phyloP scores from a whole-genome alignment of 441 rosid species.

The Populus hybrid region DNA sequence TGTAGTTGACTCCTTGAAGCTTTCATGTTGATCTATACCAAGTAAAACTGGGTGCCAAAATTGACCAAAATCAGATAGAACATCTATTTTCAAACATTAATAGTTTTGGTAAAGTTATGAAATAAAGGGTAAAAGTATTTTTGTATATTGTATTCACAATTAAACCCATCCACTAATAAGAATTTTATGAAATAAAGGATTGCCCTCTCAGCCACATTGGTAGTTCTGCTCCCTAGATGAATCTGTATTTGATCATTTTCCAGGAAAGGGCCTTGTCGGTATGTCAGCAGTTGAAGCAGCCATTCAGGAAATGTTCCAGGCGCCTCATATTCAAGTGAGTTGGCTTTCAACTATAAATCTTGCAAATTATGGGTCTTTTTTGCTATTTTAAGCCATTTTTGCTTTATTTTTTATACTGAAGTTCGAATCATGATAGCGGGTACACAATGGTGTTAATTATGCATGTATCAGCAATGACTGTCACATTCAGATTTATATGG shows the following conservation, averaged over 20 bases:
- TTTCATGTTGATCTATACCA: background rate
- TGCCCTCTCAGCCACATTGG: background rate
- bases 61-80: background rate
- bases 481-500: background rate
- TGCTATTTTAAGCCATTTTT: background rate
- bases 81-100: background rate
- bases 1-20: background rate
- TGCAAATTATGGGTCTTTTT: background rate
- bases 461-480: background rate
- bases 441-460: background rate
- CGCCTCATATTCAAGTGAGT: slow-evolving; percentile 97
- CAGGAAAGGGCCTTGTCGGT: slow-evolving; percentile 62
- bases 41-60: background rate
- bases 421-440: background rate
- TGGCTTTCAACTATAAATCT: slow-evolving; percentile 8
- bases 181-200: background rate
- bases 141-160: no score
- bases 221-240: slow-evolving; percentile 4
- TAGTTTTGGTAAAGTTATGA: background rate
- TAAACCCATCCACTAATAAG: no score
- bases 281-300: slow-evolving; percentile 91
- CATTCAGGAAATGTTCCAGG: slow-evolving; percentile 96
- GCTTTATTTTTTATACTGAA: background rate
- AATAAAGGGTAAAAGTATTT: no score
- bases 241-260: slow-evolving; percentile 14